Conservation (phyloP, 495 filamentous ascomycete genomes). For the Podospora pseudocomata region DNA sequence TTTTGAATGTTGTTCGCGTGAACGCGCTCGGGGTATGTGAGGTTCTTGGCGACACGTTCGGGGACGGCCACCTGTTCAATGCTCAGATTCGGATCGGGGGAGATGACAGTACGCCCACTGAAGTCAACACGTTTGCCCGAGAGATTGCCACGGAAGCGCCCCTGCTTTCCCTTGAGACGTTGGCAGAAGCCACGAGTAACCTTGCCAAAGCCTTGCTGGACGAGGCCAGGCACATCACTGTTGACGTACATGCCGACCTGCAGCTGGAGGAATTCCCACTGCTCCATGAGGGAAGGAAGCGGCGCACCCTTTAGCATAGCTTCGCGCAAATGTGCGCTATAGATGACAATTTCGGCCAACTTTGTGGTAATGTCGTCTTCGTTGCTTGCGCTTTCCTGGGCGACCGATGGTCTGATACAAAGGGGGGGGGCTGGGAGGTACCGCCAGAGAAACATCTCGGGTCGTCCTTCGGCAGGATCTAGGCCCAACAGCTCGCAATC, state of each 20-base stretch:
- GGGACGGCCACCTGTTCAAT: conserved; percentile 95
- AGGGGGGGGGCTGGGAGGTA: conserved; percentile 91
- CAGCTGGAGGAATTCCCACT: conserved; percentile 94
- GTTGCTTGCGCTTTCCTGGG: conserved; percentile 84
- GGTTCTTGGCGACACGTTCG: conserved; percentile 80
- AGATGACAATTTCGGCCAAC: conserved; percentile 86
- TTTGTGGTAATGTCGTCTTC: conserved; percentile 97
- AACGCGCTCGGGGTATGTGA: conserved; percentile 91
- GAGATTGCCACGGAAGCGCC: conserved; percentile 92
- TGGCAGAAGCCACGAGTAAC: conserved; percentile 90
- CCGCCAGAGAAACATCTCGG: conserved; percentile 98
- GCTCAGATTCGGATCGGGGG: conserved; percentile 88
- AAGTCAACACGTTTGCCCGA: conserved; percentile 99
- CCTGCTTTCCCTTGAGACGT: conserved; percentile 93
- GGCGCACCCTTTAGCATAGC: conserved; percentile 76
- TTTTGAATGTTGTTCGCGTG: conserved; percentile 78
- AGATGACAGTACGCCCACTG: conserved; percentile 95
- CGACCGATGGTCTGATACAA: conserved; percentile 88
- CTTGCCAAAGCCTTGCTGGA: conserved; percentile 69
- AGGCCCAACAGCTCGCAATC: conserved; percentile 92
- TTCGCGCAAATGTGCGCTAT: conserved; percentile 76
- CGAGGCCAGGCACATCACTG: conserved; percentile 87
- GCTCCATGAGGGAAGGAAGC: conserved; percentile 89
- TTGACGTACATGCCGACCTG: conserved; percentile 98
- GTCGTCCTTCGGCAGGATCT: conserved; percentile 78